Conservation (phyloP, 768 basidiomycete genomes). For the Phallus indusiatus region DNA sequence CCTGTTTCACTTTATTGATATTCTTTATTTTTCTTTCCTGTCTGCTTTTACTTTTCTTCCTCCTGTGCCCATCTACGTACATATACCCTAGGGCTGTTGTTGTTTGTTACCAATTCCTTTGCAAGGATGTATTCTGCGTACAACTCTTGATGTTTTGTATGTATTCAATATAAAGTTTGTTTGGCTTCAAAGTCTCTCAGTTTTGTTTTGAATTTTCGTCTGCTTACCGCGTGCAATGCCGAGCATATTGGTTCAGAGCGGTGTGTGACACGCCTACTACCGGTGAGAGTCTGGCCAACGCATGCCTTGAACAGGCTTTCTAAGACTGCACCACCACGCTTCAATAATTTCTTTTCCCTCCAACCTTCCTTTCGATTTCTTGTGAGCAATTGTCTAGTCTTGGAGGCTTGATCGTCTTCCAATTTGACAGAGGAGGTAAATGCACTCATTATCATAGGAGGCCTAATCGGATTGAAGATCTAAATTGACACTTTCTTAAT, state of each 20-base stretch:
- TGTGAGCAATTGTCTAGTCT: not conserved
- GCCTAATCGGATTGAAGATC: no score
- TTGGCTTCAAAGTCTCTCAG: no score
- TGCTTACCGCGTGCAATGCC: no score
- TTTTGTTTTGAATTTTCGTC: no score
- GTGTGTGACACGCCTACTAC: no score
- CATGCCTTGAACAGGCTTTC: not conserved
- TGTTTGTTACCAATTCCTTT: not conserved
- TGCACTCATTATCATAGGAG: not conserved
- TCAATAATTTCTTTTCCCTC: not conserved
- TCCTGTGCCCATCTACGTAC: not conserved
- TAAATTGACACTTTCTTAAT: not conserved
- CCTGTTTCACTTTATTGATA: not conserved
- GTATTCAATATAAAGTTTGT: not conserved
- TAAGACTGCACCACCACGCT: not conserved
- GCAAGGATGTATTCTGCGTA: not conserved
- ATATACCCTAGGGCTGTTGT: not conserved
- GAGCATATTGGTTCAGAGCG: no score
- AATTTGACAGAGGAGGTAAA: not conserved
- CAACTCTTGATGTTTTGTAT: not conserved
- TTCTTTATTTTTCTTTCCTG: not conserved
- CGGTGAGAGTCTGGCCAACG: no score
- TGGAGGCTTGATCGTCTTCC: constrained; percentile 4
- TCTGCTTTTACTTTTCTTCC: not conserved
- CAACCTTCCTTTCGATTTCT: not conserved